Percentiles rank a stretch among this genome's conserved stretches.
Conservation (phyloP, 345 rosid species). For the Populus alba region DNA sequence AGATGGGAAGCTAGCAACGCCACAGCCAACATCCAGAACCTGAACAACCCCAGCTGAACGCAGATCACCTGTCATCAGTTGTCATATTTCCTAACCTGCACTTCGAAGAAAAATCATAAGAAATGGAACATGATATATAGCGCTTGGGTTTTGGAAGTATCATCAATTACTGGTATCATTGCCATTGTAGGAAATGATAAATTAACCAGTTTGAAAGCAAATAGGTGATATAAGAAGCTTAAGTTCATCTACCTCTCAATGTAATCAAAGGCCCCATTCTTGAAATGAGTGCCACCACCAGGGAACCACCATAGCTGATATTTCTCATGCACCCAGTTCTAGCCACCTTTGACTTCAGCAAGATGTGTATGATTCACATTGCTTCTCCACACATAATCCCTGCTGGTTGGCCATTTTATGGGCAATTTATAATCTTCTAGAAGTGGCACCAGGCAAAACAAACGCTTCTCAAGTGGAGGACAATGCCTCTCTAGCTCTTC, state of each 20-base stretch:
- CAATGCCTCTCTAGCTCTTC: slow-evolving; percentile 94
- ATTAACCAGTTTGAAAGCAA: background rate
- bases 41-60: slow-evolving; percentile 80
- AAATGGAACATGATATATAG: background rate
- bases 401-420: slow-evolving; percentile 82
- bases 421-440: slow-evolving; percentile 83
- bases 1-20: slow-evolving; percentile 96
- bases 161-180: background rate
- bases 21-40: slow-evolving; percentile 94
- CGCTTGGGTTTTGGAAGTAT: background rate
- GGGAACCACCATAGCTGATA: slow-evolving; percentile 90
- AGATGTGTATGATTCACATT: slow-evolving; percentile 92
- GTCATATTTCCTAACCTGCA: slow-evolving; percentile 78
- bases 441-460: slow-evolving; percentile 90
- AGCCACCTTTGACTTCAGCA: slow-evolving; percentile 90
- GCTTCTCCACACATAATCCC: slow-evolving; percentile 87
- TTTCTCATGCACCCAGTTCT: slow-evolving; percentile 88
- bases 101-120: background rate
- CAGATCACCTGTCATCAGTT: slow-evolving; percentile 76
- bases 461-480: slow-evolving; percentile 66
- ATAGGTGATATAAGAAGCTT: background rate
- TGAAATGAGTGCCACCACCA: slow-evolving; percentile 97
- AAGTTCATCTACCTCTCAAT: slow-evolving; percentile 58
- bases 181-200: background rate
- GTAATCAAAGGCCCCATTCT: slow-evolving; percentile 70